Evolutionary conservation across 768 basidiomycete genomes (phyloP), one percentile per base, ranked within the genome.

Genomic region (Boletus vermiculosoides): DNA sequence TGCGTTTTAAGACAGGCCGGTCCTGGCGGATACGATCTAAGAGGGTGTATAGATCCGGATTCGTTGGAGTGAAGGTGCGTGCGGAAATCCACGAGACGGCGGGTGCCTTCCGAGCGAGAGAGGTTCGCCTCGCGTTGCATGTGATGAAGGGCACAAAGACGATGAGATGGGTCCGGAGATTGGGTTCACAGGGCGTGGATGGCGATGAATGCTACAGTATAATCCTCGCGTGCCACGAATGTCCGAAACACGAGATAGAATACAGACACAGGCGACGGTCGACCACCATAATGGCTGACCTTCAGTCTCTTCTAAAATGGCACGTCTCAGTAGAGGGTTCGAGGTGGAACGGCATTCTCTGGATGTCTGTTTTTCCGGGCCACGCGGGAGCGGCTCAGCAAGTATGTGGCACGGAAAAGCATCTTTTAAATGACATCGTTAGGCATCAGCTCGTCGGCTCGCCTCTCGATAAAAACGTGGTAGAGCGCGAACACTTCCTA

Each of bases 361-460:
- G 66, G 55, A 8, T 47, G 61, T 30, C 55, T 60, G 28, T 56
- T 53, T 48, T 64, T 63, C n/a, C 73, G 72, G 1, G 58, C 63
- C 49, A 70, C 22, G 57, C 57, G 66, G 30, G 56, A 52, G 9
- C 56, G 30, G 9, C 9, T 30, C 30, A 30, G 30, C 30, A 9
- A 30, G 51, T 37, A 51, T 5, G 54, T 57, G 9, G 72, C 67
- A 25, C 67, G 70, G 59, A 83, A 81, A 16, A 83, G 63, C 54
- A 66, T 66, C 13, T 70, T 75, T 70, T 77, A 83, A 0, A 79
- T 82, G n/a, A n/a, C n/a, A n/a, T n/a, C n/a, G n/a, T n/a, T n/a
- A n/a, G 56, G 67, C 71, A 77, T 63, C 5, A 68, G 54, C 0
- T 64, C 58, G 8, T 60, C 62, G 1, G 67, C 58, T 1, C 75